Evolutionary conservation across 306 rosid genomes (phyloP), one percentile per base, ranked within the genome.

Genomic region (Cucurbita ficifolia): DNA sequence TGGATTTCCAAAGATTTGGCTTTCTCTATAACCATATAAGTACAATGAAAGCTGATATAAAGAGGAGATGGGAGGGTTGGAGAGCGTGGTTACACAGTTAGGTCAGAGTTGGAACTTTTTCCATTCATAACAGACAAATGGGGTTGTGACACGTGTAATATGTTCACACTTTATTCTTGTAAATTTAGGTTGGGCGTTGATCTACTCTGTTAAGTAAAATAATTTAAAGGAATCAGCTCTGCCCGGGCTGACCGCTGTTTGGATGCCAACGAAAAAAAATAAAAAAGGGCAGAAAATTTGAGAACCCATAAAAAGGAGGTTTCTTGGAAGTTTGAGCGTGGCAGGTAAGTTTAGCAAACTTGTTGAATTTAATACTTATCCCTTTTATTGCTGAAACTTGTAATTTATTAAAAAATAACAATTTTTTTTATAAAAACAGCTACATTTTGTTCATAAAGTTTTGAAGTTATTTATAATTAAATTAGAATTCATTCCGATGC

Each of bases 181-280:
- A 49, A 8, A 82, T 83, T 86, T 87, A 86, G 96, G 91, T 89
- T 80, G 83, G 89, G 74, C 76, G 92, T 92, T 89, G 86, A 88
- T 81, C 88, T 76, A 82, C 79, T 53, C 29, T 35, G 18, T 75
- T 18, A 13, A 39, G 53, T 61, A 10, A 12, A 5, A 29, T 69
- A 24, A 49, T 4, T 49, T 3, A 14, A 43, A 69, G 73, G 54
- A 48, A 48, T 45, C 39, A 67, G 18, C 73, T 21, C 54, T 4
- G 19, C 54, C 45, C 13, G 54, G 13, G 55, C 54, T 42, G 43
- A 49, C 42, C 40, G 22, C 6, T 13, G 5, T 21, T 22, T 21
- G 50, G 29, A 43, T 63, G 33, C 70, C 3, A 29, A 29, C 33
- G 33, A 0, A 29, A 29, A 29, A 29, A 29, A 29, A 29, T 29